A percentile compares a stretch with the other conserved stretches of the same genome.
Evolutionary conservation across 2,329 filamentous ascomycete species (phyloP).

Genomic region (Penicillium sp.): DNA sequence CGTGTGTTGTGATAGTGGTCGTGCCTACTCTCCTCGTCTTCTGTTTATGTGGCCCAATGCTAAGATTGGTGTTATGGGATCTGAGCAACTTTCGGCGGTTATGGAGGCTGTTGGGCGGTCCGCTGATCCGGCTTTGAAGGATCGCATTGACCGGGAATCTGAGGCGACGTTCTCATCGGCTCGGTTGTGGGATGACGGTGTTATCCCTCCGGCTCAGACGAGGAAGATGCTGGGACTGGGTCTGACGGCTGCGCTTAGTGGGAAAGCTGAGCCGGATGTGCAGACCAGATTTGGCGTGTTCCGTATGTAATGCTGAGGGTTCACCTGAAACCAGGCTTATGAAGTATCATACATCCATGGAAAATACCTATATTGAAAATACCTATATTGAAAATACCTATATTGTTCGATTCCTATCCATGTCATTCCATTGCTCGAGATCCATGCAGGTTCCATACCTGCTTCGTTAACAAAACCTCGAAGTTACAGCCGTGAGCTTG

Average conservation of each 20-base stretch:
- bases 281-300: conserved; percentile 74
- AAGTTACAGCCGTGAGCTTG: not conserved
- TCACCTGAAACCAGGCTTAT: not conserved
- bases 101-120: conserved; percentile 92
- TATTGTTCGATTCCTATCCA: too few species aligned
- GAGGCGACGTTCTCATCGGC: conserved; percentile 86
- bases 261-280: conserved; percentile 56
- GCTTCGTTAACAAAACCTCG: not conserved
- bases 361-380: too few species aligned
- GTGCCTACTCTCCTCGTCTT: conserved; percentile 86
- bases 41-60: conserved; percentile 98
- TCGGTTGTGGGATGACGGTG: conserved; percentile 83
- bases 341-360: not conserved
- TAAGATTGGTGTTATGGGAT: conserved; percentile 93
- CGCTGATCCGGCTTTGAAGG: conserved; percentile 73
- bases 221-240: conserved; percentile 68
- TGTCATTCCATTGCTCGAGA: not conserved
- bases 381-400: too few species aligned
- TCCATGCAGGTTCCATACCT: not conserved
- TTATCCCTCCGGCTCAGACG: conserved; percentile 75
- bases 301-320: conserved; percentile 59
- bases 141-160: conserved; percentile 83
- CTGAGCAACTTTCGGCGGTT: conserved; percentile 83
- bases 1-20: conserved; percentile 53
- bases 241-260: conserved; percentile 67